Percentiles rank a stretch among this genome's conserved stretches.
Evolutionary conservation across 2,329 filamentous ascomycete species (phyloP).

Genomic region (Hymenoscyphus salicellus): DNA sequence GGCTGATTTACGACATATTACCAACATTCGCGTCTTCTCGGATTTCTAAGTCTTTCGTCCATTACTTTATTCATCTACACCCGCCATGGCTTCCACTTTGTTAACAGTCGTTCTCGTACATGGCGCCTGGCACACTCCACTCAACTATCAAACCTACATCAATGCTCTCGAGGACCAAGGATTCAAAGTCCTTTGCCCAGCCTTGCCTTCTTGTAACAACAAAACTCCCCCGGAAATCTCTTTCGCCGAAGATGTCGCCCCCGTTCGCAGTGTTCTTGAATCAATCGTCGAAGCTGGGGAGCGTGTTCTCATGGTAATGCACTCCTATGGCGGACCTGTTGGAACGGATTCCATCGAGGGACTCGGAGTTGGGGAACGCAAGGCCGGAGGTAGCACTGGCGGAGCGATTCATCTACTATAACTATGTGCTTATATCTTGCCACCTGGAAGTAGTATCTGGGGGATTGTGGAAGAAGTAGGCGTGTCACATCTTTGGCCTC

Average conservation of each 20-base stretch:
- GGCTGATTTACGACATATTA: too few relatives aligned
- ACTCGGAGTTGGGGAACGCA: slow-evolving; percentile 35
- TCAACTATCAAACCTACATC: not conserved
- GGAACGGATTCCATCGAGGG: slow-evolving; percentile 36
- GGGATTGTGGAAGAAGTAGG: not conserved
- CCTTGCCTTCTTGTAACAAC: slow-evolving; percentile 1
- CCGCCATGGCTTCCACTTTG: not conserved
- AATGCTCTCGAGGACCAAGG: not conserved
- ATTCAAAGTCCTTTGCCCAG: not conserved
- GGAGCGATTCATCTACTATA: slow-evolving; percentile 27
- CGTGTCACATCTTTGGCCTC: not conserved
- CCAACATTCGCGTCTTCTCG: too few relatives aligned
- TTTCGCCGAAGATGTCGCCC: not conserved
- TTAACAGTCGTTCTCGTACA: not conserved
- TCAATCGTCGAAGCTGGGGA: slow-evolving; percentile 4
- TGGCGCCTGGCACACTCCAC: slow-evolving; percentile 5
- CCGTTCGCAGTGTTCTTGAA: not conserved
- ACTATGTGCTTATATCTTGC: slow-evolving; percentile 11
- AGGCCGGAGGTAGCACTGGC: slow-evolving; percentile 37
- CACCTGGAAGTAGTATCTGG: slow-evolving; percentile 3
- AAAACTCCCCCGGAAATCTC: not conserved
- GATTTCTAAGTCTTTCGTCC: not conserved
- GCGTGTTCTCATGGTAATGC: slow-evolving; percentile 39
- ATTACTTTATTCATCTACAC: not conserved
- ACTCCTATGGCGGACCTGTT: slow-evolving; percentile 40